Evolutionary conservation across 2,329 filamentous ascomycete species (phyloP).

Genomic region (Neonectria coccinea): DNA sequence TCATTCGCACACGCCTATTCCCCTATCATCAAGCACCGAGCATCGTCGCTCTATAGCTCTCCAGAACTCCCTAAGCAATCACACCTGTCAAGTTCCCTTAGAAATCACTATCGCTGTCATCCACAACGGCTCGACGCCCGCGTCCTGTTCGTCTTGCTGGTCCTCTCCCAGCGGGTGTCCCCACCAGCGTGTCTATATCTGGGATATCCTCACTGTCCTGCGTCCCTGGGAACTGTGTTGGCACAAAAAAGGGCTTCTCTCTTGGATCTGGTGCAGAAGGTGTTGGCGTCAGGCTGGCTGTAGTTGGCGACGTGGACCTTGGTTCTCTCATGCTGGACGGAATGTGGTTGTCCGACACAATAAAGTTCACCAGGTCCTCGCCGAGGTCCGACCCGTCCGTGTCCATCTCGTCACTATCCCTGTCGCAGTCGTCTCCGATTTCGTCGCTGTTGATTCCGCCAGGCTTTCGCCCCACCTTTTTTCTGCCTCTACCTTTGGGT

Average conservation of each 20-base stretch:
- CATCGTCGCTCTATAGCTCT: neutral
- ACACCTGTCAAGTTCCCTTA: conserved; percentile 19
- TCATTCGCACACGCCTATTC: neutral
- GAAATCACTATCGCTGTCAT: conserved; percentile 50
- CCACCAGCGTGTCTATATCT: conserved; percentile 49
- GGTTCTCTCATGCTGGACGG: conserved; percentile 53
- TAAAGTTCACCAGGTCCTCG: conserved; percentile 66
- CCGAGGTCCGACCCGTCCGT: conserved; percentile 62
- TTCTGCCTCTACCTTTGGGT: conserved; percentile 38
- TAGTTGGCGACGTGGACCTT: conserved; percentile 45
- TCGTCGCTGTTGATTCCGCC: conserved; percentile 59
- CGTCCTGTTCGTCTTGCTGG: conserved; percentile 38
- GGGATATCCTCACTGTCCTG: conserved; percentile 57
- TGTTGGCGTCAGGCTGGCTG: conserved; percentile 36
- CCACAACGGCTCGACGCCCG: conserved; percentile 45
- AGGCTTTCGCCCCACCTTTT: conserved; percentile 37
- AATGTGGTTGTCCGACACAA: conserved; percentile 63
- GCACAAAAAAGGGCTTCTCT: conserved; percentile 53
- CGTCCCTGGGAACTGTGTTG: conserved; percentile 53
- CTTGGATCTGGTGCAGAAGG: conserved; percentile 33
- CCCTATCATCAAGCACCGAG: neutral
- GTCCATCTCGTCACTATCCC: conserved; percentile 60
- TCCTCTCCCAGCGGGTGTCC: conserved; percentile 21
- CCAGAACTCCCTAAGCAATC: conserved; percentile 11
- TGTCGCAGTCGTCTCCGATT: conserved; percentile 63